Evolutionary conservation across 805 yeast species (phyloP), one percentile per base, ranked within the genome.

Genomic region (Tetrapisispora phaffii): DNA sequence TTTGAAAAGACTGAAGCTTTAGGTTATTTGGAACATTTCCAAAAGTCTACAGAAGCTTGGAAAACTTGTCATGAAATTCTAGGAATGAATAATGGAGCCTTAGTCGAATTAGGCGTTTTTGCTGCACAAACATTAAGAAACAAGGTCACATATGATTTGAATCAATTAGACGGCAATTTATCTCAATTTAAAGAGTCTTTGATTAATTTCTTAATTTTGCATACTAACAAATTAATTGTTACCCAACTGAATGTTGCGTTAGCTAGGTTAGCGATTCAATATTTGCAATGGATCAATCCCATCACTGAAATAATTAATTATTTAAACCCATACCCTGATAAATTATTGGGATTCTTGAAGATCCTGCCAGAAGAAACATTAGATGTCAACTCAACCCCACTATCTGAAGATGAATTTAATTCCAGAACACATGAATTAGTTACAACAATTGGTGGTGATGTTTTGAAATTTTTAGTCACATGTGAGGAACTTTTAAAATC

Each of bases 91-190:
- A 53, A 62, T 17, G 54, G 63, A 6, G 52, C 51, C 26, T 65
- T 76, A 4, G 51, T 78, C 37, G 85, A 82, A 57, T 66, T 83
- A 42, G 80, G 79, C 55, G 70, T 93, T 56, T 93, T 94, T 68
- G 82, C 90, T 15, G 83, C 97, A 0, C 98, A 94, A 62, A 93
- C 98, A 0, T 67, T 93, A 49, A 72, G 96, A 50, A 80, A 89
- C 37, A 89, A 76, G 55, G 75, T 87, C 42, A 83, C 85, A 12
- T 89, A 85, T 62, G 97, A 93, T 64, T 69, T 90, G 51, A 69
- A 74, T 44, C 97, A 93, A 63, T 66, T 93, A 5, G 69, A 65
- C 21, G 74, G 72, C 4, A 70, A 78, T n/a, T 64, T 79, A 42
- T 54, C 65, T 16, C 75, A 73, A n/a, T 72, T 93, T 47, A 85